phyloP scores from a whole-genome alignment of 108 stramenopile species.

The Pseudonitzschia multistriata region DNA sequence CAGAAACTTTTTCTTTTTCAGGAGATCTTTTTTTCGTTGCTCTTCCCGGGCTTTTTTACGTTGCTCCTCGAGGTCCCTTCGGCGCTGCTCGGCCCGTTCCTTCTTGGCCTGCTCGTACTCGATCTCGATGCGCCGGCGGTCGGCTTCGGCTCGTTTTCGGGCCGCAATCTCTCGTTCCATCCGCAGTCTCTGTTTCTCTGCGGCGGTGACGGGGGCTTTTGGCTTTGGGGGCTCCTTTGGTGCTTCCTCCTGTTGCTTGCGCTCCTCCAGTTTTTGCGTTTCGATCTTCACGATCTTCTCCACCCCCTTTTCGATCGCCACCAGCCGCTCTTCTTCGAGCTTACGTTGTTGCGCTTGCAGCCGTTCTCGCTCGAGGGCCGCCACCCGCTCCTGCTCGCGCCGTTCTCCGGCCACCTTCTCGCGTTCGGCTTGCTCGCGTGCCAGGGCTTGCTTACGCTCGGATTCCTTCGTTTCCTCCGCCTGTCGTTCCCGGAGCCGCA shows the following conservation, averaged over 20 bases:
- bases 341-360: not conserved
- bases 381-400: not conserved
- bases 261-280: constrained; percentile 2
- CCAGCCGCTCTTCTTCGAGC: not conserved
- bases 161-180: constrained; percentile 12
- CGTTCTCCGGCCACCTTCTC: not conserved
- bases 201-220: not conserved
- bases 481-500: not conserved
- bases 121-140: constrained; percentile 3
- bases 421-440: not conserved
- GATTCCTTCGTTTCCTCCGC: not conserved
- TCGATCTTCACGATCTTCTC: not conserved
- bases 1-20: constrained; percentile 25
- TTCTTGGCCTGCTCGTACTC: constrained; percentile 25
- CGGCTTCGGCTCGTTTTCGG: constrained; percentile 7
- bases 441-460: not conserved
- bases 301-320: not conserved
- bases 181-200: constrained; percentile 1
- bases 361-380: not conserved
- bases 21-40: constrained; percentile 19
- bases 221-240: not conserved
- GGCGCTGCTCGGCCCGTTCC: constrained; percentile 25
- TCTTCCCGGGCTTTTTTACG: constrained; percentile 27
- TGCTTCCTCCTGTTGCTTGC: not conserved
- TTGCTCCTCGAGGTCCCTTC: constrained; percentile 22